Base-by-base conservation (phyloP, 31 red algal species). In the Odonthalia washingtoniensis region DNA sequence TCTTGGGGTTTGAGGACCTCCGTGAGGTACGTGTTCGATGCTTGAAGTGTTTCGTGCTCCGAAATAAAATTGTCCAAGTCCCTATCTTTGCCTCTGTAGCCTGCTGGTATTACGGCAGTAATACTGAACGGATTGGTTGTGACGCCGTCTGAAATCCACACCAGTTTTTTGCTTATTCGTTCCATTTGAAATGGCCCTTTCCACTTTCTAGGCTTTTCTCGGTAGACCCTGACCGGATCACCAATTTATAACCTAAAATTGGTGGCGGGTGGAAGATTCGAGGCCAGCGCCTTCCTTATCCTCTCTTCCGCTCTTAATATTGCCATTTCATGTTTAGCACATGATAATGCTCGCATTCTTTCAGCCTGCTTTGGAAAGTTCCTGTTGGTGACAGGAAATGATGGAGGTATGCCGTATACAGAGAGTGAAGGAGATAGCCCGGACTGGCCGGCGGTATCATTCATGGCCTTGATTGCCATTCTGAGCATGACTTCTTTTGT, bases 401-500 rank as follows among this genome's bases (percentile, higher is more conserved):
- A 16, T 27, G 74, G 74, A 17, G 57, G 30, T 26, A 77, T 36
- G 26, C 70, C 72, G 63, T 52, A 87, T 21, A 87, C 42, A 3
- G 77, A 35, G 4, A 87, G 37, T 24, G 84, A 77, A 21, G 84
- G 2, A 39, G 57, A 40, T 4, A 77, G 72, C 5, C 84, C 84
- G 28, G 75, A 26, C 2, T 69, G 67, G 2, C 43, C 3, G 3
- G 77, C 77, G 21, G 72, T 87, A 34, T 87, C 73, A 33, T 77
- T 87, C 44, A 87, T 46, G 27, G 44, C 84, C 21, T 76, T 77
- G n/a, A 87, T 40, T 24, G 72, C 84, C 9, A 65, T 14, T 3
- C 21, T 2, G 5, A 87, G 72, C 16, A 42, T 24, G 18, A 57
- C 24, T 46, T 77, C 65, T 24, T 16, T 5, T 2, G 33, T 49